Evolutionary conservation across 306 rosid genomes (phyloP).

Genomic region (Castanopsis chinensis): DNA sequence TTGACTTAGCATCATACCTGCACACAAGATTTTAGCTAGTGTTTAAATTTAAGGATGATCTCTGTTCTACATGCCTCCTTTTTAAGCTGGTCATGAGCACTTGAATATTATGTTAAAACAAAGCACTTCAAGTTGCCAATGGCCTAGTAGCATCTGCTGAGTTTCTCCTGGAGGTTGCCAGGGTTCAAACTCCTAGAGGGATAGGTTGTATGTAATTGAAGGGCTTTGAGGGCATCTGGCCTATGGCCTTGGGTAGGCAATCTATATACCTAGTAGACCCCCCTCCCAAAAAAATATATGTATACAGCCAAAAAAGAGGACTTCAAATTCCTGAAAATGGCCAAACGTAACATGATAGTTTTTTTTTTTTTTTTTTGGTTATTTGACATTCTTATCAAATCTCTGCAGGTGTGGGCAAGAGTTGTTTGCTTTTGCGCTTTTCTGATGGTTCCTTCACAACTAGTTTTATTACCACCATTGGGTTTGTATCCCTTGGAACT

Average conservation of each 20-base stretch:
- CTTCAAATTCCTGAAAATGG: not conserved
- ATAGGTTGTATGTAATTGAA: too few relatives aligned
- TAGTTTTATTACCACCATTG: constrained; percentile 78
- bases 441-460: constrained; percentile 87
- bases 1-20: not conserved
- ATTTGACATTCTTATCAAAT: constrained; percentile 16
- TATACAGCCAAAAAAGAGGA: too few relatives aligned
- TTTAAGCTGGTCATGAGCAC: not conserved
- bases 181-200: too few relatives aligned
- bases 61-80: not conserved
- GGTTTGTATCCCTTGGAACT: constrained; percentile 51
- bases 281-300: too few relatives aligned
- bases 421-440: constrained; percentile 81
- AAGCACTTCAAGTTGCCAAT: not conserved
- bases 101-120: not conserved
- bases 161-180: too few relatives aligned
- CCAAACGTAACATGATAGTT: not conserved
- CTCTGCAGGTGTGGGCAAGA: constrained; percentile 78
- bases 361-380: not conserved
- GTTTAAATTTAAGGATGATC: not conserved
- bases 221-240: too few relatives aligned
- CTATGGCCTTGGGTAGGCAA: too few relatives aligned
- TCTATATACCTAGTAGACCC: too few relatives aligned
- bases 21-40: not conserved
- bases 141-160: too few relatives aligned